Percentiles rank a stretch among this genome's conserved stretches.
phyloP scores from a whole-genome alignment of 768 basidiomycete genomes.

The Collybia sp. region DNA sequence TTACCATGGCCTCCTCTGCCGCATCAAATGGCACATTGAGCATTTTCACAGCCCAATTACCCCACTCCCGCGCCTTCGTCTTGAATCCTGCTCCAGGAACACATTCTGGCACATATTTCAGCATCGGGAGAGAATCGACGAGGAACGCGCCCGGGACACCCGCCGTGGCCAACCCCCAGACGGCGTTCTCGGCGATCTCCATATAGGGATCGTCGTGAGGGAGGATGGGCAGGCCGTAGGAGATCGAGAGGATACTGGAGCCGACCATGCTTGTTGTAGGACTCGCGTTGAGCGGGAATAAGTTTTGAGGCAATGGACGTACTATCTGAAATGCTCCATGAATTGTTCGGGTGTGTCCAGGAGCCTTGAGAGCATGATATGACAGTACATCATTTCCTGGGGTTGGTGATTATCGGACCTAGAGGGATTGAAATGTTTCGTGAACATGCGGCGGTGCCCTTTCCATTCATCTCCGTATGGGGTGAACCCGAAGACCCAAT shows the following conservation, averaged over 20 bases:
- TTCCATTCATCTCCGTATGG: slow-evolving; percentile 18
- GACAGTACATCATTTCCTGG: slow-evolving; percentile 19
- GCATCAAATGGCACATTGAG: slow-evolving; percentile 17
- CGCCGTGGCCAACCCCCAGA: slow-evolving; percentile 19
- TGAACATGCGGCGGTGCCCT: slow-evolving; percentile 19
- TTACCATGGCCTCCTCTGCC: slow-evolving; percentile 12
- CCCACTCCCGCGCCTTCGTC: slow-evolving; percentile 22
- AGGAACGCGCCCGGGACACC: slow-evolving; percentile 24
- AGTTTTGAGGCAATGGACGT: slow-evolving; percentile 2
- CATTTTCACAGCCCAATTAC: slow-evolving; percentile 11
- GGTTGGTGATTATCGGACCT: slow-evolving; percentile 13
- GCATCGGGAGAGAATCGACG: slow-evolving; percentile 22
- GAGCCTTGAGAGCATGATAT: slow-evolving; percentile 17
- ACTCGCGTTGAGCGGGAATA: no score
- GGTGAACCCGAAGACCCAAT: slow-evolving; percentile 4
- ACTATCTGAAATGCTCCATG: slow-evolving; percentile 9
- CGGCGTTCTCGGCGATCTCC: slow-evolving; percentile 20
- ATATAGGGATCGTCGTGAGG: slow-evolving; percentile 30
- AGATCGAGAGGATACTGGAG: slow-evolving; percentile 25
- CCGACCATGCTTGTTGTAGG: slow-evolving; percentile 17
- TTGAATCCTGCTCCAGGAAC: slow-evolving; percentile 32
- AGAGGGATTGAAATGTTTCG: slow-evolving; percentile 10
- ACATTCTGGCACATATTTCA: slow-evolving; percentile 31
- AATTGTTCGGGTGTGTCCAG: slow-evolving; percentile 14
- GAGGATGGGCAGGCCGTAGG: slow-evolving; percentile 26